A percentile compares a stretch with the other conserved stretches of the same genome.
phyloP scores from a whole-genome alignment of 2,329 filamentous ascomycete genomes.

The Epichloe uncinata region DNA sequence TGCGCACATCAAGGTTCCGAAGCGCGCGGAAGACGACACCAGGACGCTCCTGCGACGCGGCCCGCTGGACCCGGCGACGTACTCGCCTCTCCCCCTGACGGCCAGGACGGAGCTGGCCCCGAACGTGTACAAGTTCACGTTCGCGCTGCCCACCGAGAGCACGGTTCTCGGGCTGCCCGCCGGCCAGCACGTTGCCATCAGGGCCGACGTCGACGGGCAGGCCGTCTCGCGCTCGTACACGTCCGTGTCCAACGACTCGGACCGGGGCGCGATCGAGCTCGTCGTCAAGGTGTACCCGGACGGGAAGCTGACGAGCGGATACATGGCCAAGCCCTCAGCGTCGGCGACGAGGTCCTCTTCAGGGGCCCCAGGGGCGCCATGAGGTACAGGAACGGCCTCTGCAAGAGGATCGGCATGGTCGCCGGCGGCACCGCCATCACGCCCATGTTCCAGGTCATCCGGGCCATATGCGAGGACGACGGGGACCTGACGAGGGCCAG shows the following conservation, averaged over 20 bases:
- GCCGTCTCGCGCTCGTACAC: slow-evolving; percentile 40
- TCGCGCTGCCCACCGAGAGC: slow-evolving; percentile 30
- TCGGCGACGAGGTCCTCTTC: slow-evolving; percentile 37
- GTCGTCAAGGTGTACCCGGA: slow-evolving; percentile 38
- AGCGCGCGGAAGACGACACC: background rate
- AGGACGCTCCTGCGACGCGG: background rate
- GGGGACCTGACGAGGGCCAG: slow-evolving; percentile 41
- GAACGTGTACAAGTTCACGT: slow-evolving; percentile 32
- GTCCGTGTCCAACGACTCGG: slow-evolving; percentile 35
- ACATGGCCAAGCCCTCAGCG: slow-evolving; percentile 29
- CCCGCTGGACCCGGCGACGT: slow-evolving; percentile 18
- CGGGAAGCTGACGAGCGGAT: slow-evolving; percentile 34
- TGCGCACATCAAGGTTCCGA: slow-evolving; percentile 27
- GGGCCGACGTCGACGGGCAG: slow-evolving; percentile 31
- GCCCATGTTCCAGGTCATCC: slow-evolving; percentile 39
- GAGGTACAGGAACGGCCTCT: slow-evolving; percentile 31
- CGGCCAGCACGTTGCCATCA: slow-evolving; percentile 43
- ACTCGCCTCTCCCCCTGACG: slow-evolving; percentile 31
- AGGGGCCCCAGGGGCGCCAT: slow-evolving; percentile 45
- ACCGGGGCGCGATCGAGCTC: slow-evolving; percentile 35
- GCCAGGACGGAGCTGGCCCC: slow-evolving; percentile 27
- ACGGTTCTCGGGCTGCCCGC: slow-evolving; percentile 40
- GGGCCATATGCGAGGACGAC: slow-evolving; percentile 49
- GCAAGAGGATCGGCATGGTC: slow-evolving; percentile 38
- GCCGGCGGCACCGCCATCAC: slow-evolving; percentile 10